These are phyloP conservation scores for Ustilago trichophora DNA, from an alignment of 1,284 basidiomycete species.

Conservation along the genomic window DNA sequence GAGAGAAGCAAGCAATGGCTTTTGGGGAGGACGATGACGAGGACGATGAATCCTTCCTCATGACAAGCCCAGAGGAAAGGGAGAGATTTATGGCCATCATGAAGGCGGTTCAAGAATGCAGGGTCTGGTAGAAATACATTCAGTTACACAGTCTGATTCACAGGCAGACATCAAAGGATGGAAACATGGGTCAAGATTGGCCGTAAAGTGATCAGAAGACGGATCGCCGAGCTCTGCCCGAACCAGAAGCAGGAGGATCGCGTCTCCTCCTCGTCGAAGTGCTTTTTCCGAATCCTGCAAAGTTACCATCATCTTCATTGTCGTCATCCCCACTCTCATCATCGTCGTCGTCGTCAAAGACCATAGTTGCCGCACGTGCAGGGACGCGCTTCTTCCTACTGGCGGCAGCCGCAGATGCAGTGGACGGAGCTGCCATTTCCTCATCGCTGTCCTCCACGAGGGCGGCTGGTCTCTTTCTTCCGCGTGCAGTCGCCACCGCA, in stretches of 20 bases:
- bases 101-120: slow-evolving; percentile 72
- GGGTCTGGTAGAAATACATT: slow-evolving; percentile 17
- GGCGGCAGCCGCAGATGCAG: background rate
- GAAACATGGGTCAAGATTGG: too few relatives aligned
- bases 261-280: slow-evolving; percentile 24
- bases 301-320: slow-evolving; percentile 42
- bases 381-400: background rate
- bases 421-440: slow-evolving; percentile 1
- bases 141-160: background rate
- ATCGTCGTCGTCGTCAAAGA: slow-evolving; percentile 16
- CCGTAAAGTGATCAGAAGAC: too few relatives aligned
- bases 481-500: background rate
- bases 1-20: too few relatives aligned
- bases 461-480: slow-evolving; percentile 14
- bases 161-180: too few relatives aligned
- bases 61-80: slow-evolving; percentile 73
- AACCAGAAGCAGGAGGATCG: too few relatives aligned
- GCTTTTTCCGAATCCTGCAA: slow-evolving; percentile 40
- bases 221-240: too few relatives aligned
- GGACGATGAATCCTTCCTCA: slow-evolving; percentile 60
- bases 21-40: too few relatives aligned
- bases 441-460: slow-evolving; percentile 28
- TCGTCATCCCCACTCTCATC: too few relatives aligned
- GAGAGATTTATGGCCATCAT: slow-evolving; percentile 75
- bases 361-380: slow-evolving; percentile 1